phyloP scores from a whole-genome alignment of 164 flowering plant genomes.

The Stephania japonica region DNA sequence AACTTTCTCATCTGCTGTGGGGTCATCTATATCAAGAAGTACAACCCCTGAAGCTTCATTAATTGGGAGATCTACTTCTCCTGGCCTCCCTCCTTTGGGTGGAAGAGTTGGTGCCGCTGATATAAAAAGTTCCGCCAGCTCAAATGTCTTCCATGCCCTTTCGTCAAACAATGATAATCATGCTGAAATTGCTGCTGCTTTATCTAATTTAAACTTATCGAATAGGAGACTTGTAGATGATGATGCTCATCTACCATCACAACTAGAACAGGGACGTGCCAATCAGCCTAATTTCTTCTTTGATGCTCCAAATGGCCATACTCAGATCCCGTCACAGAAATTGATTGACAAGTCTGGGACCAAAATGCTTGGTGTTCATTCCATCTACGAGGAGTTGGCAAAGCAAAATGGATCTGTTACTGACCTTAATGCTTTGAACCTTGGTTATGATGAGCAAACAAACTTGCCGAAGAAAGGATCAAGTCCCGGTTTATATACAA shows the following conservation, averaged over 20 bases:
- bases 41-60: constrained; percentile 57
- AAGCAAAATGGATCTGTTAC: constrained; percentile 28
- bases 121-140: constrained; percentile 29
- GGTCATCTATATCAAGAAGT: constrained; percentile 54
- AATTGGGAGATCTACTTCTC: constrained; percentile 35
- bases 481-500: constrained; percentile 38
- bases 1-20: constrained; percentile 42
- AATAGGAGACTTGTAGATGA: constrained; percentile 30
- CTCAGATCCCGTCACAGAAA: constrained; percentile 35
- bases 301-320: constrained; percentile 34
- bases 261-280: constrained; percentile 24
- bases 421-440: constrained; percentile 26
- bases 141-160: constrained; percentile 31
- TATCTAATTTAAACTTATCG: constrained; percentile 46
- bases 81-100: constrained; percentile 48
- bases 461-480: constrained; percentile 39
- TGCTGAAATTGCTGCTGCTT: constrained; percentile 42
- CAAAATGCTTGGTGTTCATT: constrained; percentile 24
- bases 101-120: constrained; percentile 34
- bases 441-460: constrained; percentile 27
- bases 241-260: constrained; percentile 30
- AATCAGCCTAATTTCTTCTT: constrained; percentile 28
- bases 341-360: constrained; percentile 28
- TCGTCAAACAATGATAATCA: constrained; percentile 31
- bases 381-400: constrained; percentile 31